These are phyloP conservation scores for Styphnolobium japonicum DNA, from an alignment of 306 rosid genomes.

Conservation along the genomic window DNA sequence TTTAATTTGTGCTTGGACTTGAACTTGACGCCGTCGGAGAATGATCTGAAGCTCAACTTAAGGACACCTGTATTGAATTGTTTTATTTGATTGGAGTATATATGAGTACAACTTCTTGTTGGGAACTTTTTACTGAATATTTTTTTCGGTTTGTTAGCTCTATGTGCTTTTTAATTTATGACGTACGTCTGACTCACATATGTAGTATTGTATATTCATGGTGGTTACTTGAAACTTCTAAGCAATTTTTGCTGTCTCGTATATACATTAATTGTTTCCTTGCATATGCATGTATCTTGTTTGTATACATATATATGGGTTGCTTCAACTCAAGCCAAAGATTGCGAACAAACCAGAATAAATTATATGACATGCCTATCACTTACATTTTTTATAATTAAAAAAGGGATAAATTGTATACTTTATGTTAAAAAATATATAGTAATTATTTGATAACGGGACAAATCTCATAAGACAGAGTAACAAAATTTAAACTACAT, in stretches of 20 bases:
- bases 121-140: background rate
- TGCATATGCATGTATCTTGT: no score
- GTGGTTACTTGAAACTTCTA: background rate
- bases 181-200: background rate
- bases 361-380: no score
- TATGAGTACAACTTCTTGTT: background rate
- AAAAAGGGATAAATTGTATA: no score
- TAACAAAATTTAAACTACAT: no score
- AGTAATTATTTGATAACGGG: no score
- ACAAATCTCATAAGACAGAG: no score
- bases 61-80: slow-evolving; percentile 12
- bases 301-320: background rate
- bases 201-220: background rate
- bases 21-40: slow-evolving; percentile 46
- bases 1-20: slow-evolving; percentile 38
- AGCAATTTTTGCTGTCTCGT: background rate
- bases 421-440: background rate
- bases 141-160: background rate
- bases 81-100: slow-evolving; percentile 4
- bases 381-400: no score
- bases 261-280: background rate
- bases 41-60: slow-evolving; percentile 41
- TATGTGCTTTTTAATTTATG: background rate
- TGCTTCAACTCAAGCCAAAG: background rate
- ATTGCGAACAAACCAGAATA: no score